Conservation (phyloP, 768 basidiomycete species). For the Tricholoma saponaceum region DNA sequence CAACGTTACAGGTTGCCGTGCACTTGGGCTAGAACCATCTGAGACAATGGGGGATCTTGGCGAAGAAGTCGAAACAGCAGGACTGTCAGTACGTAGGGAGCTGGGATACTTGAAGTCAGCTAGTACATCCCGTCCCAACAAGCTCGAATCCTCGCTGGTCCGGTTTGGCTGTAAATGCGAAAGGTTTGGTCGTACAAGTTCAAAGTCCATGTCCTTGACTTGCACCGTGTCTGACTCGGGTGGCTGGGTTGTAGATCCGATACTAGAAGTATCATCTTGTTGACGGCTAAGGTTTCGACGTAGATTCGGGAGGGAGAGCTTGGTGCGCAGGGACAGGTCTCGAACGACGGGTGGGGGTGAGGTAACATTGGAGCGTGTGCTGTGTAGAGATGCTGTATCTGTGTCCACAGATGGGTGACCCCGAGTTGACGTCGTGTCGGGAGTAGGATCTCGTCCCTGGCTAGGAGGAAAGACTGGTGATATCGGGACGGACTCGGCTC, state of each 20-base stretch:
- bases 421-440: neutral
- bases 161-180: constrained; percentile 35
- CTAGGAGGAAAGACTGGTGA: neutral
- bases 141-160: constrained; percentile 52
- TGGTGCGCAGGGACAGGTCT: constrained; percentile 46
- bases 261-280: constrained; percentile 30
- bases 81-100: constrained; percentile 36
- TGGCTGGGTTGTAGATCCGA: constrained; percentile 16
- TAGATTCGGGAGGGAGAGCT: constrained; percentile 67
- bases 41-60: constrained; percentile 20
- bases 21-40: constrained; percentile 15
- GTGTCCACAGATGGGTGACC: constrained; percentile 18
- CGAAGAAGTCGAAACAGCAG: constrained; percentile 32
- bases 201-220: constrained; percentile 79
- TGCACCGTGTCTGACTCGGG: constrained; percentile 57
- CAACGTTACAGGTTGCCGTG: constrained; percentile 2
- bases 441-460: neutral
- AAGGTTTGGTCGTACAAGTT: constrained; percentile 64
- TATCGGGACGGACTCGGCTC: neutral
- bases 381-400: constrained; percentile 26
- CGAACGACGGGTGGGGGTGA: constrained; percentile 38
- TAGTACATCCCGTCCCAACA: constrained; percentile 31
- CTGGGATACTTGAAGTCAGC: constrained; percentile 26
- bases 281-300: constrained; percentile 39
- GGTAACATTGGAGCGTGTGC: constrained; percentile 29